phyloP scores from a whole-genome alignment of 2,329 filamentous ascomycete genomes.

The Diaporthe sp. region DNA sequence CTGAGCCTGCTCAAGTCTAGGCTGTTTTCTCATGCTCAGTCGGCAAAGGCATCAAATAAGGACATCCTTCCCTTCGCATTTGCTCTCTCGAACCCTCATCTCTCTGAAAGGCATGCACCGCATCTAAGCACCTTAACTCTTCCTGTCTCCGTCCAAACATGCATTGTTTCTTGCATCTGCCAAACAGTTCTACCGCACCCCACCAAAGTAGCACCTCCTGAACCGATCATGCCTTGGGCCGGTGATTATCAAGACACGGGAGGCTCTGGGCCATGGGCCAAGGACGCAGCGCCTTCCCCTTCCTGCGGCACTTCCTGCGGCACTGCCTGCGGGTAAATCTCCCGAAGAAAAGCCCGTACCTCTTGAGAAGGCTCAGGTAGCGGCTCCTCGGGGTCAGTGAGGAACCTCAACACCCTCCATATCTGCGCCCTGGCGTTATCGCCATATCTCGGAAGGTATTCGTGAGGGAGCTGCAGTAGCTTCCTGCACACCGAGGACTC shows the following conservation, averaged over 20 bases:
- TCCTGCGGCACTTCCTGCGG: no score
- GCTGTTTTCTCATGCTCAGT: no score
- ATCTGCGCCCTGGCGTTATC: neutral
- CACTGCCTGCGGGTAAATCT: neutral
- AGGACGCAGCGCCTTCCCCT: no score
- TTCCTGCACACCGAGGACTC: neutral
- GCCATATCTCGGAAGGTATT: neutral
- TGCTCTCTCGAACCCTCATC: no score
- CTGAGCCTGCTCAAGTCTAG: neutral
- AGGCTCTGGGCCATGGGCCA: neutral
- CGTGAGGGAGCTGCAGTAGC: neutral
- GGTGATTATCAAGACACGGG: neutral
- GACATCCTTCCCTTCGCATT: no score
- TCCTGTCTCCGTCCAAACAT: neutral
- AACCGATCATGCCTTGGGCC: no score
- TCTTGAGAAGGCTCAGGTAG: neutral
- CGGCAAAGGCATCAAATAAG: no score
- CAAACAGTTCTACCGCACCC: no score
- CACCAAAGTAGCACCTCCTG: no score
- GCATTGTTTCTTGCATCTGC: no score
- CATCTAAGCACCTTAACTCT: no score
- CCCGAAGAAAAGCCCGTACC: neutral
- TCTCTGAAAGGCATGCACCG: no score
- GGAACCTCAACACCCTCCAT: neutral
- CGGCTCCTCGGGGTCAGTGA: neutral